These are phyloP conservation scores for Clavariopsis aquatica DNA, from an alignment of 495 filamentous ascomycete genomes.

Conservation along the genomic window DNA sequence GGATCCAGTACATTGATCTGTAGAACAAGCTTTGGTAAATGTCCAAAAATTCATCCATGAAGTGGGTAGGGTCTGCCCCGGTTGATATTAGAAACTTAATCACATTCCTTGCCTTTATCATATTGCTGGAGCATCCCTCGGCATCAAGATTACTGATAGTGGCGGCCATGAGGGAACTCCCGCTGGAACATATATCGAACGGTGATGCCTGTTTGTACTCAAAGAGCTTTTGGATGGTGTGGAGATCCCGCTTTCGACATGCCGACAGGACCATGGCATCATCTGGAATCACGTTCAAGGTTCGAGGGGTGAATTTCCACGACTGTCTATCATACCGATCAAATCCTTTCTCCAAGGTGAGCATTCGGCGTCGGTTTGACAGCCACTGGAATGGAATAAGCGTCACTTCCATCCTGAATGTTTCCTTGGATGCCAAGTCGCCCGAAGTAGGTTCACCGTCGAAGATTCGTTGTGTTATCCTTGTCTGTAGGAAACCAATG, in stretches of 20 bases:
- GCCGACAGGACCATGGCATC: constrained; percentile 12
- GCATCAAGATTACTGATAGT: not conserved
- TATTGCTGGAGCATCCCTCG: not conserved
- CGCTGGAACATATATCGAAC: not conserved
- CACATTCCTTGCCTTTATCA: not conserved
- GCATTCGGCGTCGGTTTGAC: not conserved
- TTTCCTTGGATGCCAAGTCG: not conserved
- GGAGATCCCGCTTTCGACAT: constrained; percentile 10
- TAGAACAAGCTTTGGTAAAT: too few species aligned
- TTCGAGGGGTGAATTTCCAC: constrained; percentile 8
- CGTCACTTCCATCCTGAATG: not conserved
- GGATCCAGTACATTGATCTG: too few species aligned
- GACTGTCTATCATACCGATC: not conserved
- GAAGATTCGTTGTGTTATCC: not conserved
- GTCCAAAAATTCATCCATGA: constrained; percentile 8
- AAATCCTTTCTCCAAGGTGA: not conserved
- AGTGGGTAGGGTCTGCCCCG: constrained; percentile 8
- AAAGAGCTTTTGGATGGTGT: constrained; percentile 6
- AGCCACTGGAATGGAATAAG: constrained; percentile 25
- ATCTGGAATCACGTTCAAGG: constrained; percentile 5
- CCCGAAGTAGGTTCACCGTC: not conserved
- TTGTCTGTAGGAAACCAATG: constrained; percentile 19
- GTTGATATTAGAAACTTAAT: constrained; percentile 6
- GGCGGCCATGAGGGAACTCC: not conserved
- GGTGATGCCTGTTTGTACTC: constrained; percentile 21